phyloP scores from a whole-genome alignment of 2,329 filamentous ascomycete genomes.

The Fusarium lyarnte region DNA sequence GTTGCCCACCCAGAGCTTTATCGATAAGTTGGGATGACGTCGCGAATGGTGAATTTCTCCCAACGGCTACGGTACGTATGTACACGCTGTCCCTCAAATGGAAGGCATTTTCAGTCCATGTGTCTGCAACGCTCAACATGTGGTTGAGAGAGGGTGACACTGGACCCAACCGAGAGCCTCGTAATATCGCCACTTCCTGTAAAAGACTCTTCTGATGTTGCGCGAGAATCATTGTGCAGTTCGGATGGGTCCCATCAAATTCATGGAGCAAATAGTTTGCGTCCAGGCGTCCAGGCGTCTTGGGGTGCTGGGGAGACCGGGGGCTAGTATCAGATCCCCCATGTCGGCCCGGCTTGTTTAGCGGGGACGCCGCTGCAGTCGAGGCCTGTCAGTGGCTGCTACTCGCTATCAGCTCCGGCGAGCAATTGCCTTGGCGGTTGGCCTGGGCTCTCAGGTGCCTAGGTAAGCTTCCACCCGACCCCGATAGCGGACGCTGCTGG shows the following conservation, averaged over 20 bases:
- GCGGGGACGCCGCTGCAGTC: constrained; percentile 7
- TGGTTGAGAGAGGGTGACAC: constrained; percentile 24
- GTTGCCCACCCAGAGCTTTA: constrained; percentile 39
- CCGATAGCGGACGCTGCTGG: constrained; percentile 33
- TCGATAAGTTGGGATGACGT: constrained; percentile 45
- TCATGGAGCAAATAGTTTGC: constrained; percentile 18
- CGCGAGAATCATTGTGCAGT: constrained; percentile 31
- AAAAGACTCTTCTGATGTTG: constrained; percentile 25
- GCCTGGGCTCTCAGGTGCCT: background rate
- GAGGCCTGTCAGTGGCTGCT: constrained; percentile 18
- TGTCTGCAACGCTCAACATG: background rate
- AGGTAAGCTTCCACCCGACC: background rate
- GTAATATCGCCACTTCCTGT: constrained; percentile 27
- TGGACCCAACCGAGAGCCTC: constrained; percentile 22
- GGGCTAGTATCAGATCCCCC: constrained; percentile 30
- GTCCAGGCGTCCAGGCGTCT: too few relatives aligned
- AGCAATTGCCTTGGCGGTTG: background rate
- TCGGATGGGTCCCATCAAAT: constrained; percentile 5
- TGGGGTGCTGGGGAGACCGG: constrained; percentile 3
- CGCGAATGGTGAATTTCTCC: constrained; percentile 34
- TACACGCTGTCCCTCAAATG: constrained; percentile 18
- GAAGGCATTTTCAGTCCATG: constrained; percentile 18
- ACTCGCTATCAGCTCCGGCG: background rate
- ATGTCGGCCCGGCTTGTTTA: constrained; percentile 31
- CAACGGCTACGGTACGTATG: constrained; percentile 40